Evolutionary conservation across 805 yeast species (phyloP).

Genomic region (Spathaspora hagerdaliae): DNA sequence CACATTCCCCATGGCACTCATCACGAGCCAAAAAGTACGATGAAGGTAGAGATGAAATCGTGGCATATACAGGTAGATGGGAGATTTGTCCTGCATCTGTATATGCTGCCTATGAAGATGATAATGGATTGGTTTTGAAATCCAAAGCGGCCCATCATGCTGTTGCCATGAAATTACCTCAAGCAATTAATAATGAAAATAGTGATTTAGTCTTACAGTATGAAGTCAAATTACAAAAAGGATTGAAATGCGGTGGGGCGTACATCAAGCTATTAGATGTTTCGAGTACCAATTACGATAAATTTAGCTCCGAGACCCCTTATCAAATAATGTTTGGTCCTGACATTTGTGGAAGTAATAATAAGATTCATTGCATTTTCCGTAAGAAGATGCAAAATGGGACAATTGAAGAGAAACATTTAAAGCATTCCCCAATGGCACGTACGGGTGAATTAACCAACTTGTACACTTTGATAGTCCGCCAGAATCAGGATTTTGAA

Average conservation of each 20-base stretch:
- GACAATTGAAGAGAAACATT: conserved; percentile 64
- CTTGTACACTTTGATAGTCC: conserved; percentile 73
- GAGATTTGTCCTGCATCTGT: conserved; percentile 45
- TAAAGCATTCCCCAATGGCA: conserved; percentile 65
- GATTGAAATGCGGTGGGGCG: conserved; percentile 84
- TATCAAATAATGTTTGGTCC: conserved; percentile 94
- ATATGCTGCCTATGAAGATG: conserved; percentile 58
- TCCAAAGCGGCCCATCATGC: conserved; percentile 80
- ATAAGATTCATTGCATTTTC: conserved; percentile 76
- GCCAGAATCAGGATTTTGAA: conserved; percentile 65
- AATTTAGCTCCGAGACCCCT: conserved; percentile 63
- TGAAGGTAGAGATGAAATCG: conserved; percentile 23
- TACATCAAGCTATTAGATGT: conserved; percentile 68
- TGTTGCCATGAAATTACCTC: conserved; percentile 59
- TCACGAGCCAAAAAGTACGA: conserved; percentile 54
- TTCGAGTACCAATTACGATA: conserved; percentile 32
- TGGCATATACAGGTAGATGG: conserved; percentile 74
- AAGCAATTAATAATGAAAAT: conserved; percentile 55
- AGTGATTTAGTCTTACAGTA: conserved; percentile 79
- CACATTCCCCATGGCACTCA: conserved; percentile 37
- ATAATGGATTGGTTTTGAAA: conserved; percentile 73
- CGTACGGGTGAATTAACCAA: conserved; percentile 52
- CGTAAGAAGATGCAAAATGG: conserved; percentile 54
- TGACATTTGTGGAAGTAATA: conserved; percentile 79
- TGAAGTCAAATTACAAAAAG: conserved; percentile 81